Percentiles rank a stretch among this genome's conserved stretches.
These are phyloP conservation scores for Polytrichum commune DNA, from an alignment of 225 moss, liverwort and hornwort species.

Conservation along the genomic window DNA sequence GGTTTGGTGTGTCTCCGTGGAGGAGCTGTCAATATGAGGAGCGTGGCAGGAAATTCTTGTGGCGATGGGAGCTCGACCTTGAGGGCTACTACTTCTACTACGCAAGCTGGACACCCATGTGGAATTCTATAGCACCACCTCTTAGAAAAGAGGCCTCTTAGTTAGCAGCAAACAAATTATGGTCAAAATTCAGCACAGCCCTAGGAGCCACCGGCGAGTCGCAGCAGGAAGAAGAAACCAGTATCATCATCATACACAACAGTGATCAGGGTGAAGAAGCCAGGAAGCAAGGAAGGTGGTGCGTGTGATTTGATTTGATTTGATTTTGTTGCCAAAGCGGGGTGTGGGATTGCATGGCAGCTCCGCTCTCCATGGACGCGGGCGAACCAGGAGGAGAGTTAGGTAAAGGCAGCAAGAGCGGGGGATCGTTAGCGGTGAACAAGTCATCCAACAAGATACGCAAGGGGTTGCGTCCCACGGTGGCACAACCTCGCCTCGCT, in stretches of 20 bases:
- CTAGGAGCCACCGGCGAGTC: neutral
- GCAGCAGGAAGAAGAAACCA: neutral
- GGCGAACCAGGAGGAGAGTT: slow-evolving; percentile 34
- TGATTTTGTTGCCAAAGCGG: neutral
- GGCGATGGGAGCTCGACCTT: no score
- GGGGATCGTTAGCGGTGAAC: slow-evolving; percentile 70
- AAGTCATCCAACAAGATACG: slow-evolving; percentile 80
- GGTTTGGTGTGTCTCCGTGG: no score
- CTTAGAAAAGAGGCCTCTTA: no score
- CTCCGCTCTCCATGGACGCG: slow-evolving; percentile 44
- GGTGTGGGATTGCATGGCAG: slow-evolving; percentile 28
- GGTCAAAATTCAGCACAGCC: neutral
- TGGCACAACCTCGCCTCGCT: slow-evolving; percentile 69
- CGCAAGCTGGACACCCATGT: no score
- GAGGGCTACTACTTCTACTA: no score
- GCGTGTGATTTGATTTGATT: no score
- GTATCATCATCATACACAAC: neutral
- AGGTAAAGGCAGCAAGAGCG: slow-evolving; percentile 41
- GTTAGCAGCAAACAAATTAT: neutral
- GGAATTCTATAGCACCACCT: no score
- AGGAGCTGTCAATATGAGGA: no score
- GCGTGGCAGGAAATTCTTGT: no score
- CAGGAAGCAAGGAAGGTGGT: neutral
- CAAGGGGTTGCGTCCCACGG: slow-evolving; percentile 71
- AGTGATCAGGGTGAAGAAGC: neutral